Evolutionary conservation across 768 basidiomycete genomes (phyloP).

Genomic region (Tulasnella sp.): DNA sequence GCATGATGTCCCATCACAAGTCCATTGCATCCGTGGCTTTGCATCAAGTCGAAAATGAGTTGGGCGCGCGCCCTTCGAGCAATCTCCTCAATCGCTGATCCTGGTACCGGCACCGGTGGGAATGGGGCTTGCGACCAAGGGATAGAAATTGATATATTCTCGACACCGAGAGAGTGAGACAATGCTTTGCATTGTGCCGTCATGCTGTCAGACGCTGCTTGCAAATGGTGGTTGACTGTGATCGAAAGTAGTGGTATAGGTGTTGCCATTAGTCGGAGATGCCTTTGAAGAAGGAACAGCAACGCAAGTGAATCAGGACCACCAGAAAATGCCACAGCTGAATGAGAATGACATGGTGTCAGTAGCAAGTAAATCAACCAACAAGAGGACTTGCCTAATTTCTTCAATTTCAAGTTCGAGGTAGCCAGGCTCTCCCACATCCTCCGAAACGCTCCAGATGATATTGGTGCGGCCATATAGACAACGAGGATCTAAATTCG

Average conservation of each 20-base stretch:
- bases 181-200: constrained; percentile 36
- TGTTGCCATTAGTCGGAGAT: constrained; percentile 22
- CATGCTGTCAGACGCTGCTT: constrained; percentile 46
- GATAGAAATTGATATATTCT: constrained; percentile 39
- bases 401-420: neutral
- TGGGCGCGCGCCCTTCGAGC: constrained; percentile 53
- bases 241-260: constrained; percentile 38
- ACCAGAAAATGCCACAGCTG: constrained; percentile 70
- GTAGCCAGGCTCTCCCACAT: neutral
- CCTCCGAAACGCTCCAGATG: neutral
- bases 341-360: neutral
- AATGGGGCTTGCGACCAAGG: constrained; percentile 49
- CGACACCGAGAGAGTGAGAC: constrained; percentile 36
- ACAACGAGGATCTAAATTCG: neutral
- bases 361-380: neutral
- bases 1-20: constrained; percentile 67
- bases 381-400: neutral
- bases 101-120: constrained; percentile 36
- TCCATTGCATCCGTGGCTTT: constrained; percentile 27
- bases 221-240: constrained; percentile 62
- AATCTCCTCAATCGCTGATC: constrained; percentile 39
- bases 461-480: neutral
- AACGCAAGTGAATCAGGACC: constrained; percentile 77
- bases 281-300: constrained; percentile 47
- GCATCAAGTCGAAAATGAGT: constrained; percentile 41